These are phyloP conservation scores for Didymella pomorum DNA, from an alignment of 2,329 filamentous ascomycete genomes.

Conservation along the genomic window DNA sequence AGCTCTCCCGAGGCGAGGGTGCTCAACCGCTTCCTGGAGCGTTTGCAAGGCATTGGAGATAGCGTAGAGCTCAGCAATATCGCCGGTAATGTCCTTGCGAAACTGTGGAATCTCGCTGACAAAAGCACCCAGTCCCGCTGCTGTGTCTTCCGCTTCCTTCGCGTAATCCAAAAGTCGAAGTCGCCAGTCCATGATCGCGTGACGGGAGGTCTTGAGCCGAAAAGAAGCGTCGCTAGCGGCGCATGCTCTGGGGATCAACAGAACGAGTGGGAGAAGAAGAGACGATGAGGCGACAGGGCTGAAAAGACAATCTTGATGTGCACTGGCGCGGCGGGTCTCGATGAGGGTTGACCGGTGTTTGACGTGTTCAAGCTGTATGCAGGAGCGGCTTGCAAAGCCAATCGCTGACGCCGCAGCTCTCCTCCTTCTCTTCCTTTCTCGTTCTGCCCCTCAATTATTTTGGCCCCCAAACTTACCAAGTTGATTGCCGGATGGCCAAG, in stretches of 20 bases:
- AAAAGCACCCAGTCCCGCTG: slow-evolving; percentile 60
- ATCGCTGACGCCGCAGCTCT: slow-evolving; percentile 48
- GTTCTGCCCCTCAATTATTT: slow-evolving; percentile 30
- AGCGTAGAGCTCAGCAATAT: slow-evolving; percentile 63
- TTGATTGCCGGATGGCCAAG: slow-evolving; percentile 11
- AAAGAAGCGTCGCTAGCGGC: slow-evolving; percentile 25
- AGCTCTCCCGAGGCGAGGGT: slow-evolving; percentile 49
- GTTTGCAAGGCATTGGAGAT: slow-evolving; percentile 61
- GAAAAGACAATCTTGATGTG: slow-evolving; percentile 39
- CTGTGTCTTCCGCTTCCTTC: slow-evolving; percentile 62
- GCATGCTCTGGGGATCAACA: slow-evolving; percentile 27
- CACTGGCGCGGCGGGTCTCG: slow-evolving; percentile 36
- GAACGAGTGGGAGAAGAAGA: slow-evolving; percentile 22
- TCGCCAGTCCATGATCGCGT: slow-evolving; percentile 50
- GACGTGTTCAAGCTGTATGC: slow-evolving; percentile 45
- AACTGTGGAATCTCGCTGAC: slow-evolving; percentile 60
- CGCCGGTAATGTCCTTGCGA: slow-evolving; percentile 61
- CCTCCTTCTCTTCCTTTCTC: slow-evolving; percentile 38
- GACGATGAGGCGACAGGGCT: slow-evolving; percentile 39
- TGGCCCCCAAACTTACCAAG: slow-evolving; percentile 40
- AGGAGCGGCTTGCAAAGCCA: slow-evolving; percentile 43
- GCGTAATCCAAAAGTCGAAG: slow-evolving; percentile 51
- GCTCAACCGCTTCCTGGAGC: slow-evolving; percentile 56
- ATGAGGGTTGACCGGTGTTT: slow-evolving; percentile 37
- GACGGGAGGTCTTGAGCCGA: slow-evolving; percentile 35